Base-by-base conservation (phyloP, 306 rosid species). In the cucumber (Cucumis sativus) region DNA sequence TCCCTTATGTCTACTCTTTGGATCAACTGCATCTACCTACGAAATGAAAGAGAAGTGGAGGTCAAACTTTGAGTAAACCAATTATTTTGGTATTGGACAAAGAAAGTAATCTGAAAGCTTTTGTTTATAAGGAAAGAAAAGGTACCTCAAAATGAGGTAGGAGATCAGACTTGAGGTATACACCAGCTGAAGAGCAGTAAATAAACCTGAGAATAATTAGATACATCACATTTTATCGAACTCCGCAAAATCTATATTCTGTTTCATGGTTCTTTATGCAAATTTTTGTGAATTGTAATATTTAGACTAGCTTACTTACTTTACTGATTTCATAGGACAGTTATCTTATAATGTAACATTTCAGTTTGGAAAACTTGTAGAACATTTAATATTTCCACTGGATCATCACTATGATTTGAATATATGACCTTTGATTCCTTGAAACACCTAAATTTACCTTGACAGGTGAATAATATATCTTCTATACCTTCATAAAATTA, bases 1-100 rank as follows among this genome's bases (percentile, higher is more conserved):
- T 80, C 99, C 99, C 93, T 95, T 95, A 86, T 95, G 99, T 80
- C 99, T 88, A 84, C 99, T 92, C 89, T 92, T 95, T n/a, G 97
- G 97, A 84, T 95, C 98, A 80, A 92, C 98, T 76, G 97, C 93
- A 84, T 90, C 97, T 12, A 3, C 47, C 98, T 95, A 77, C 72
- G 77, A 84, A 21, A 69, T 6, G 21, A 69, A 69, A 69, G 54
- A 20, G 33, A 40, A 21, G 33, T 20, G 10, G 54, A 40, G 74
- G 30, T 40, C 33, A 20, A 20, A 33, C 28, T 18, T 67, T 40
- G 30, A 12, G 54, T 10, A 33, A 67, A 6, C 74, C 52, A 66
- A 2, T n/a, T 18, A 67, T 39, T 39, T 41, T 41, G 21, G 52
- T 40, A 18, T n/a, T 66, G 9, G 73, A 64, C 73, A 37, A 66